Percentiles rank a stretch among this genome's conserved stretches.
Conservation (phyloP, 306 rosid species). For the Glycine latifolia region DNA sequence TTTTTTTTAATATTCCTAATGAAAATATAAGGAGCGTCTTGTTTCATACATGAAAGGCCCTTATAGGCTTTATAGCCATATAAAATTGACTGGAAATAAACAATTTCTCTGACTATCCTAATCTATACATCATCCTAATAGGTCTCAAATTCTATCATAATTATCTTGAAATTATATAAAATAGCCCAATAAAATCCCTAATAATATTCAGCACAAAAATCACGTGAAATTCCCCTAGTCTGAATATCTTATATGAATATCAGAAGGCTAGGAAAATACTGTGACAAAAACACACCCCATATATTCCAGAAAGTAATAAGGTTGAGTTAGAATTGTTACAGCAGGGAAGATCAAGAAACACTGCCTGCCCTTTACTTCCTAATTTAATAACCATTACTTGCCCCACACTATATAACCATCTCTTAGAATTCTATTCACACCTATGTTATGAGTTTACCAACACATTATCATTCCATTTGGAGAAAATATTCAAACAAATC, state of each 20-base stretch:
- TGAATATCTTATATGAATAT: not conserved
- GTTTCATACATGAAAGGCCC: not conserved
- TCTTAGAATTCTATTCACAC: not conserved
- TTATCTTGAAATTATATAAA: not conserved
- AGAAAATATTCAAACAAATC: not conserved
- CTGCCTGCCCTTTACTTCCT: not conserved
- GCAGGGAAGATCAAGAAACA: not conserved
- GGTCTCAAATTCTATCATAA: slow-evolving; percentile 6
- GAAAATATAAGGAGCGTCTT: slow-evolving; percentile 37
- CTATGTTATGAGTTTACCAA: not conserved
- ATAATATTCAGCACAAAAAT: not conserved
- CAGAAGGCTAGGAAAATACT: not conserved
- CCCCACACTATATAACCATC: not conserved
- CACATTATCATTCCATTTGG: not conserved
- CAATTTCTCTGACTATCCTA: slow-evolving; percentile 1
- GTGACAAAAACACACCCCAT: not conserved
- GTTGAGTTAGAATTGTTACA: slow-evolving; percentile 16
- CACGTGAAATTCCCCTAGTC: not conserved
- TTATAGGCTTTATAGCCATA: slow-evolving; percentile 72
- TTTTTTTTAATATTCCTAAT: not conserved
- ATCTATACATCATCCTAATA: not conserved
- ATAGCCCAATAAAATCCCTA: not conserved
- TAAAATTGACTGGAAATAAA: not conserved
- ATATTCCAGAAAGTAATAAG: not conserved
- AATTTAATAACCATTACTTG: not conserved